Evolutionary conservation across 495 filamentous ascomycete genomes (phyloP).

Genomic region (Penicillium alfredii): DNA sequence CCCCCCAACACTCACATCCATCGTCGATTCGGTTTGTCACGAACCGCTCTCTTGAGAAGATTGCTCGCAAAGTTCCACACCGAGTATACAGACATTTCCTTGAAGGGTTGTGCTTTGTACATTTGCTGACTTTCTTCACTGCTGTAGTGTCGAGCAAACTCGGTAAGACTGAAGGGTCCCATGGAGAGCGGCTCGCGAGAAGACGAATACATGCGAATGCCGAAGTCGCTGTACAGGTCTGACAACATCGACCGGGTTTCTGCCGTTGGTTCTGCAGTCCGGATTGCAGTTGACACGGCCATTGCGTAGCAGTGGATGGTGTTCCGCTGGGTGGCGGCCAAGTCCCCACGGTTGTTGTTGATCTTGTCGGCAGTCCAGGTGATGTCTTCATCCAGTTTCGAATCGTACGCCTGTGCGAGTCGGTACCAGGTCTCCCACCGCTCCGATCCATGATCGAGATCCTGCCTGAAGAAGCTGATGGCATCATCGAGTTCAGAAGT

Average conservation of each 20-base stretch:
- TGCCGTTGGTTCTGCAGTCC: conserved; percentile 52
- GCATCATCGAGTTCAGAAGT: conserved; percentile 85
- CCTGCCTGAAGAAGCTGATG: conserved; percentile 72
- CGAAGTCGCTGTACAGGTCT: conserved; percentile 86
- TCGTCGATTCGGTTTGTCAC: conserved; percentile 65
- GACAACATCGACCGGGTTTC: conserved; percentile 63
- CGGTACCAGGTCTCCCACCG: conserved; percentile 97
- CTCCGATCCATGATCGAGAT: conserved; percentile 76
- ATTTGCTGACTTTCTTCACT: conserved; percentile 60
- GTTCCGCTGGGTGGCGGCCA: conserved; percentile 69
- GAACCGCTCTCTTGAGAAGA: conserved; percentile 71
- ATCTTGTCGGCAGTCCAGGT: conserved; percentile 96
- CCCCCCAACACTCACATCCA: conserved; percentile 63
- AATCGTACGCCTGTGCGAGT: conserved; percentile 85
- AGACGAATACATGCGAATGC: conserved; percentile 80
- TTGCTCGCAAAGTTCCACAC: conserved; percentile 81
- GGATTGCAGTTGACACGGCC: conserved; percentile 69
- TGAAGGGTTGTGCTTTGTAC: conserved; percentile 67
- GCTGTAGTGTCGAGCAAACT: conserved; percentile 72
- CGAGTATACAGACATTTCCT: conserved; percentile 64
- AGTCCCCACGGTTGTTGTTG: conserved; percentile 72
- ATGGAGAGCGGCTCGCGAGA: conserved; percentile 90
- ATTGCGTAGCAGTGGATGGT: conserved; percentile 93
- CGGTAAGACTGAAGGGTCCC: conserved; percentile 69
- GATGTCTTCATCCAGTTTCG: conserved; percentile 83